Evolutionary conservation across 352 stramenopile genomes (phyloP).

Genomic region (Aphanomyces astaci): DNA sequence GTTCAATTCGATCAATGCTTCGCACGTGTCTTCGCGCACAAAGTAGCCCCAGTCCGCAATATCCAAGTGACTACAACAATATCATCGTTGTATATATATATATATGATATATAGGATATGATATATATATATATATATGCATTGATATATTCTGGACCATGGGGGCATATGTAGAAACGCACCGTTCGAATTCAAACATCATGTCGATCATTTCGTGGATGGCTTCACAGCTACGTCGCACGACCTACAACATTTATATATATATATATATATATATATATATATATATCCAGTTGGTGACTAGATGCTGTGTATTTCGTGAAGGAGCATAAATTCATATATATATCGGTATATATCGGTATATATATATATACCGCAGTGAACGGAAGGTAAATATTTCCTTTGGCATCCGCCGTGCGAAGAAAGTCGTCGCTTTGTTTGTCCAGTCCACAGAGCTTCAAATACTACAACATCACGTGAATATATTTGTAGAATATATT

Average conservation of each 20-base stretch:
- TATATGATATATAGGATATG: no score
- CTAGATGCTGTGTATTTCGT: not conserved
- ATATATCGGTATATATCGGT: not conserved
- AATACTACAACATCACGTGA: slow-evolving; percentile 25
- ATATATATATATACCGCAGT: slow-evolving; percentile 32
- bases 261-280: not conserved
- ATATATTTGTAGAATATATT: no score
- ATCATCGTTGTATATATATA: no score
- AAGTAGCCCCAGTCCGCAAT: slow-evolving; percentile 73
- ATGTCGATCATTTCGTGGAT: slow-evolving; percentile 55
- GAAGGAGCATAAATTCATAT: not conserved
- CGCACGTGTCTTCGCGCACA: slow-evolving; percentile 67
- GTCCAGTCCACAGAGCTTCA: slow-evolving; percentile 42
- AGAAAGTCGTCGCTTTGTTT: slow-evolving; percentile 48
- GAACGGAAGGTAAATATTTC: slow-evolving; percentile 53
- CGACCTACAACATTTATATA: slow-evolving; percentile 30
- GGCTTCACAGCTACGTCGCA: slow-evolving; percentile 51
- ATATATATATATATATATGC: no score
- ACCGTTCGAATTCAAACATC: slow-evolving; percentile 72
- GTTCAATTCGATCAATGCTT: slow-evolving; percentile 60
- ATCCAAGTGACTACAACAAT: slow-evolving; percentile 54
- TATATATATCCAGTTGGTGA: no score
- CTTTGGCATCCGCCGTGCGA: slow-evolving; percentile 43
- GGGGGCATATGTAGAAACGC: no score
- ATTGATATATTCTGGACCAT: no score